These are phyloP conservation scores for Steccherinum ochraceum DNA, from an alignment of 768 basidiomycete species.

Conservation along the genomic window DNA sequence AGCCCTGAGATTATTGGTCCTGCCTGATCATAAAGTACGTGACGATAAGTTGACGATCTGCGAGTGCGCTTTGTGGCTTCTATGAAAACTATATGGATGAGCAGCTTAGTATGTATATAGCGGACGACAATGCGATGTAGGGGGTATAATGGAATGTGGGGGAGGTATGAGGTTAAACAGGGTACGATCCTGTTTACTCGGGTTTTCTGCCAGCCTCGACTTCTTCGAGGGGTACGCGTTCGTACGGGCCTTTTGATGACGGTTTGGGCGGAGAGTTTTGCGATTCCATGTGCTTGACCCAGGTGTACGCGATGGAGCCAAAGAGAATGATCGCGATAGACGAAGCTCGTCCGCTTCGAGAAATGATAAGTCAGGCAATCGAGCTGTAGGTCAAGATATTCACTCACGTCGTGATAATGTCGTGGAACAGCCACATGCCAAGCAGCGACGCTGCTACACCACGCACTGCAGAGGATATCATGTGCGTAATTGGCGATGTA, in stretches of 20 bases:
- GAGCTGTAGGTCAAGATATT: not conserved
- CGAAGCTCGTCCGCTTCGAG: constrained; percentile 63
- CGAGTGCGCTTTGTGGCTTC: no score
- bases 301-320: constrained; percentile 84
- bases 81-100: no score
- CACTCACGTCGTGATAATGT: constrained; percentile 72
- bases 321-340: constrained; percentile 77
- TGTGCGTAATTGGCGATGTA: constrained; percentile 96
- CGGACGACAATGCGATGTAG: no score
- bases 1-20: no score
- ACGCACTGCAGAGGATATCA: constrained; percentile 93
- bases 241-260: constrained; percentile 34
- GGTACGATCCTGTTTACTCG: no score
- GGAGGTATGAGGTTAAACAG: no score
- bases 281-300: constrained; percentile 76
- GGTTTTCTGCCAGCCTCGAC: constrained; percentile 42
- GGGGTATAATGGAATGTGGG: no score
- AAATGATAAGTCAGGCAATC: not conserved
- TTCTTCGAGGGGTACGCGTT: constrained; percentile 59
- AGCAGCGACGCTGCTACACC: constrained; percentile 89
- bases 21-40: no score
- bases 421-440: constrained; percentile 74
- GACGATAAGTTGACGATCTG: no score
- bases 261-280: constrained; percentile 3
- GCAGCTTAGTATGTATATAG: no score